Evolutionary conservation across 148 eudicot species (phyloP).

Genomic region (Dysphania ambrosioides): DNA sequence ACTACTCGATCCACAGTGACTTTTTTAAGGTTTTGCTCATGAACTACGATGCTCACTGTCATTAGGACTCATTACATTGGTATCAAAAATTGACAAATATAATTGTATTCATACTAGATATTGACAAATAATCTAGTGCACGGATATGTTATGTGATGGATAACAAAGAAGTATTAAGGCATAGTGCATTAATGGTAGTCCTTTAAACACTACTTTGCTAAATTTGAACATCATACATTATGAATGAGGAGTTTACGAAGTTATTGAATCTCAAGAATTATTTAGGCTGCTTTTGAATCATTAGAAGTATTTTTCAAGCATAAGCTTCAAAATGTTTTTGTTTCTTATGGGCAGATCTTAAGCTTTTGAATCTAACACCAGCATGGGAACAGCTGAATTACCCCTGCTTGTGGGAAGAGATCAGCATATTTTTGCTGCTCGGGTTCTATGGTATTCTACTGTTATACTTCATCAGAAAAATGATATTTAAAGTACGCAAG

Average conservation of each 20-base stretch:
- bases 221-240: not conserved
- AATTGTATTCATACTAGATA: too few relatives aligned
- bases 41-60: too few relatives aligned
- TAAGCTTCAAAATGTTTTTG: not conserved
- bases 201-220: too few relatives aligned
- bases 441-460: conserved; percentile 50
- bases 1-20: not conserved
- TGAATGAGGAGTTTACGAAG: not conserved
- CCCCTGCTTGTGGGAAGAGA: conserved; percentile 61
- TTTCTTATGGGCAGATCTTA: conserved; percentile 36
- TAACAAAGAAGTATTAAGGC: not conserved
- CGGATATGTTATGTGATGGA: not conserved
- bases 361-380: conserved; percentile 28
- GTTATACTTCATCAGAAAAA: conserved; percentile 37
- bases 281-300: not conserved
- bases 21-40: not conserved
- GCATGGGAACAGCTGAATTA: conserved; percentile 46
- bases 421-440: conserved; percentile 49
- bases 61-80: not conserved
- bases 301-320: not conserved
- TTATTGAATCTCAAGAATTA: not conserved
- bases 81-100: too few relatives aligned
- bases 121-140: not conserved
- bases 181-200: not conserved
- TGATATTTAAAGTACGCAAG: conserved; percentile 32